A percentile compares a stretch with the other conserved stretches of the same genome.
These are phyloP conservation scores for Cladorrhinum samala DNA, from an alignment of 495 filamentous ascomycete species.

Conservation along the genomic window DNA sequence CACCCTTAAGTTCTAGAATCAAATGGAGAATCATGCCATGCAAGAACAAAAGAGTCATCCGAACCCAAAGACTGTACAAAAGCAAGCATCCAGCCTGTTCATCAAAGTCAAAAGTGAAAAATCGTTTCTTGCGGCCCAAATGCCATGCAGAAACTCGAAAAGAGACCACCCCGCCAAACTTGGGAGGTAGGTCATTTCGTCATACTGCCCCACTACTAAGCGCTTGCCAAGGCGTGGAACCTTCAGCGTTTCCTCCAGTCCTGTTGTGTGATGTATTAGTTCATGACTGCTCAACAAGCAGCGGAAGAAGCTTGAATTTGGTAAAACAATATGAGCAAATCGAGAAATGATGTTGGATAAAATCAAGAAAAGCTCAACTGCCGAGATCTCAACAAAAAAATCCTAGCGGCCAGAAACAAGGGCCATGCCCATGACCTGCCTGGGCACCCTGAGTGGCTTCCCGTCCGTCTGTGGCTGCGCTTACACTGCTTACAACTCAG, in stretches of 20 bases:
- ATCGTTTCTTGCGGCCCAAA: not conserved
- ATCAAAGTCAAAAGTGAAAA: no score
- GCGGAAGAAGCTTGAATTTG: no score
- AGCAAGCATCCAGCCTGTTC: not conserved
- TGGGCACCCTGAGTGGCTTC: no score
- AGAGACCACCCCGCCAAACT: not conserved
- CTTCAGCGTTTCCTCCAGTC: not conserved
- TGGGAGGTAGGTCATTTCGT: not conserved
- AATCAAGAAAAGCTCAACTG: no score
- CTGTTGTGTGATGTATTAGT: not conserved
- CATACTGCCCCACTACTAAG: not conserved
- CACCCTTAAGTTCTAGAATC: no score
- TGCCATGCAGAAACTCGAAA: not conserved
- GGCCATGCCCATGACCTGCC: not conserved
- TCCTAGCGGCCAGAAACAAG: not conserved
- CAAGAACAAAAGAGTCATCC: no score
- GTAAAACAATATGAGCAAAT: no score
- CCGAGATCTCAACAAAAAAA: no score
- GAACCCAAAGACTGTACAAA: not conserved
- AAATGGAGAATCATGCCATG: no score
- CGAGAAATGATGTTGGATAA: no score
- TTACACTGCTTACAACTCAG: not conserved
- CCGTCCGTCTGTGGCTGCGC: not conserved
- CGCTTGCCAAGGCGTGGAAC: not conserved
- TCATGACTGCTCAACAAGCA: no score